phyloP scores from a whole-genome alignment of 257 asterid genomes.

The Orobanche coerulescens region DNA sequence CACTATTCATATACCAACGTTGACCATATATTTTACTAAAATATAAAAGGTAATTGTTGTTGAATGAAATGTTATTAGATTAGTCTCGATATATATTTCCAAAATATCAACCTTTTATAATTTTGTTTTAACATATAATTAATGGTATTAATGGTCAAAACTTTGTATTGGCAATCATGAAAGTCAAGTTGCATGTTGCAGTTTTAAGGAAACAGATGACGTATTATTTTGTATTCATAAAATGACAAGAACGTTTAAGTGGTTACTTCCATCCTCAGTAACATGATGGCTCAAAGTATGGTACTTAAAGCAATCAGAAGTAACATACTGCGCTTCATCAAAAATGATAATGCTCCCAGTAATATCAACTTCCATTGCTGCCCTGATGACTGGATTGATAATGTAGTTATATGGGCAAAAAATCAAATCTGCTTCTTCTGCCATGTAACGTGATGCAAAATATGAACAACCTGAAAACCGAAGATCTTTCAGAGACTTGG shows the following conservation, averaged over 20 bases:
- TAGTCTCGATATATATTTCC: too few species aligned
- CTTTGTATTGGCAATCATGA: too few species aligned
- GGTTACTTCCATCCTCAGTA: conserved; percentile 14
- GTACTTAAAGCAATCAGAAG: conserved; percentile 17
- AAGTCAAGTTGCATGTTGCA: too few species aligned
- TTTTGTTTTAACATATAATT: too few species aligned
- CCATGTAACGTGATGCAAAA: conserved; percentile 77
- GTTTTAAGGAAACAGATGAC: too few species aligned
- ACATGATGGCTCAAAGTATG: conserved; percentile 5
- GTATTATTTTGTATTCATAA: neutral
- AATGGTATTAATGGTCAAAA: too few species aligned
- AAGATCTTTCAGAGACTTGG: conserved; percentile 25
- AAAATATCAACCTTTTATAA: too few species aligned
- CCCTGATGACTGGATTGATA: conserved; percentile 69
- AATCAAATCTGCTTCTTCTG: conserved; percentile 76
- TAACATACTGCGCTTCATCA: conserved; percentile 98
- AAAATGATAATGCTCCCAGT: conserved; percentile 64
- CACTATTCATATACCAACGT: too few species aligned
- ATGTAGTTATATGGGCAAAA: conserved; percentile 95
- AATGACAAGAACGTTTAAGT: conserved; percentile 4
- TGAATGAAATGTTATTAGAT: too few species aligned
- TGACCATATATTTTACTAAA: too few species aligned
- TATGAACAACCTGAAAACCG: conserved; percentile 84
- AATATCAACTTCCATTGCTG: conserved; percentile 86
- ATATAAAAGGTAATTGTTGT: too few species aligned